phyloP scores from a whole-genome alignment of 345 rosid species.

The Salix udensis region DNA sequence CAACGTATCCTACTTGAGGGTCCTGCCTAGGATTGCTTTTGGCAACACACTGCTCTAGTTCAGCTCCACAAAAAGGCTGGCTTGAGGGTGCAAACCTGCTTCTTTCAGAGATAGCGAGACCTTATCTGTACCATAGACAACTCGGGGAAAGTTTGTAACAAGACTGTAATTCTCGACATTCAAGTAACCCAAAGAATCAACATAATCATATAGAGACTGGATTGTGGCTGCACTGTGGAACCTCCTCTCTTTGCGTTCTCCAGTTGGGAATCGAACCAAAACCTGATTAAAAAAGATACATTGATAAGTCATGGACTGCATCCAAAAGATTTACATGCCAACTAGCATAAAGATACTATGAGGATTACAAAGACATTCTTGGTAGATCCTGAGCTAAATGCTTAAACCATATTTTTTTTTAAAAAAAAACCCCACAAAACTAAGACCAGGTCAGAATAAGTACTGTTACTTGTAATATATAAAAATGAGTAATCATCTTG shows the following conservation, averaged over 20 bases:
- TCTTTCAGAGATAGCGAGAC: constrained; percentile 59
- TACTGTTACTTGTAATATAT: not conserved
- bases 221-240: constrained; percentile 56
- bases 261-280: constrained; percentile 82
- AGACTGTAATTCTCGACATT: constrained; percentile 71
- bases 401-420: not conserved
- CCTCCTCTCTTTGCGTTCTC: constrained; percentile 94
- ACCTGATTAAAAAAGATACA: constrained; percentile 38
- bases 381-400: not conserved
- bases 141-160: constrained; percentile 85
- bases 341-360: not conserved
- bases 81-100: constrained; percentile 97
- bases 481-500: not conserved
- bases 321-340: not conserved
- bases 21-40: not conserved
- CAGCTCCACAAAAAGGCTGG: constrained; percentile 93
- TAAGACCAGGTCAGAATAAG: not conserved
- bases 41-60: constrained; percentile 34
- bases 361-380: not conserved
- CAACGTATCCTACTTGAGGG: constrained; percentile 14
- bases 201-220: constrained; percentile 70
- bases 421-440: not conserved
- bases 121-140: constrained; percentile 66
- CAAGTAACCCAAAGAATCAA: constrained; percentile 83
- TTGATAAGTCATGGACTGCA: not conserved